These are phyloP conservation scores for Camillea tinctor DNA, from an alignment of 2,329 filamentous ascomycete species.

Conservation along the genomic window DNA sequence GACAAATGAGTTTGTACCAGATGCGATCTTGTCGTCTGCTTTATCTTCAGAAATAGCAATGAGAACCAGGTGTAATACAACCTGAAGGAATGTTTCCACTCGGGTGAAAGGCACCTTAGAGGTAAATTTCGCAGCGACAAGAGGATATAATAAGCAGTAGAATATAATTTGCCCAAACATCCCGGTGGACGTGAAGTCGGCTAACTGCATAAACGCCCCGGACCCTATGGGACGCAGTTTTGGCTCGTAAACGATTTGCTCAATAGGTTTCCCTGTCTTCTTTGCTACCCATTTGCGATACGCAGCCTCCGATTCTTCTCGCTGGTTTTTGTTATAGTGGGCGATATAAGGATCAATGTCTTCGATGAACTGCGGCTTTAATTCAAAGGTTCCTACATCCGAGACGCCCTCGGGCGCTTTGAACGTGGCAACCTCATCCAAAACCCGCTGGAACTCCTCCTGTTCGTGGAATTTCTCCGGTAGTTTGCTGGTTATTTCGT, in stretches of 20 bases:
- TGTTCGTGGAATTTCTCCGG: constrained; percentile 88
- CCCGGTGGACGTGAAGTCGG: constrained; percentile 77
- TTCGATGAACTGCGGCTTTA: constrained; percentile 82
- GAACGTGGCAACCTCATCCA: constrained; percentile 86
- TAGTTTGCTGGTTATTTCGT: constrained; percentile 81
- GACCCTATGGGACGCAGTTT: constrained; percentile 72
- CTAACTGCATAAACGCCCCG: constrained; percentile 74
- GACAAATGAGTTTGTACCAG: constrained; percentile 65
- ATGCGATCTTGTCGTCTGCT: constrained; percentile 51
- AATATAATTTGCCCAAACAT: constrained; percentile 90
- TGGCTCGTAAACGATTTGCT: constrained; percentile 91
- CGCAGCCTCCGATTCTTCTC: constrained; percentile 88
- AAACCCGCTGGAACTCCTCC: constrained; percentile 79
- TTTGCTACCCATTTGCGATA: constrained; percentile 87
- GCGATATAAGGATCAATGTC: constrained; percentile 93
- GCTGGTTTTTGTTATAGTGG: constrained; percentile 94
- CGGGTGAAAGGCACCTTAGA: constrained; percentile 77
- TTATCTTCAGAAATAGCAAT: constrained; percentile 84
- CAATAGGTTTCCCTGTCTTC: constrained; percentile 74
- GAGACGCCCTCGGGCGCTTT: constrained; percentile 87
- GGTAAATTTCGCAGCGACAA: constrained; percentile 66
- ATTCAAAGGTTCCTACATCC: constrained; percentile 90
- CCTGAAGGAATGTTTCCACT: constrained; percentile 87
- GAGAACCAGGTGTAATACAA: constrained; percentile 83
- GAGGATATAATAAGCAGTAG: constrained; percentile 79